Percentiles rank a stretch among this genome's conserved stretches.
These are phyloP conservation scores for Lonicera japonica DNA, from an alignment of 129 eudicot species.

Conservation along the genomic window DNA sequence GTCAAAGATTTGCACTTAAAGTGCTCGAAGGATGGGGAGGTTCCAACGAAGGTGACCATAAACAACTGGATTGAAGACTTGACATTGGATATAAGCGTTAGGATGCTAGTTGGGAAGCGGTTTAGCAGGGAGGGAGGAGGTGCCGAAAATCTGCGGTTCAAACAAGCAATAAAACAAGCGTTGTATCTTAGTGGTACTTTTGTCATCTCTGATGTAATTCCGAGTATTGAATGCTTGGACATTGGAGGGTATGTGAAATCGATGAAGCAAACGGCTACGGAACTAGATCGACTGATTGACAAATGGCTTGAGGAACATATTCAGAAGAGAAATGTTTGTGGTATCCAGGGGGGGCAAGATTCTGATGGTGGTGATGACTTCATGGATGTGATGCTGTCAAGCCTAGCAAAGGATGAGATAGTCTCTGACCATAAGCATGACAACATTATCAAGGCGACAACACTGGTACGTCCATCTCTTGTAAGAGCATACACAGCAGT, in stretches of 20 bases:
- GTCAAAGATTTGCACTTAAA: slow-evolving; percentile 19
- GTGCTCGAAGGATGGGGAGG: slow-evolving; percentile 6
- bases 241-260: slow-evolving; percentile 53
- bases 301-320: slow-evolving; percentile 52
- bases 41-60: slow-evolving; percentile 16
- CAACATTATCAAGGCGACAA: slow-evolving; percentile 54
- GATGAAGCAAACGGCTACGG: slow-evolving; percentile 36
- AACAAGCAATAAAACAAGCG: slow-evolving; percentile 40
- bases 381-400: slow-evolving; percentile 51
- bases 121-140: slow-evolving; percentile 16
- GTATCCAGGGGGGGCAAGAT: no score
- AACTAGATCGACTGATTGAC: slow-evolving; percentile 32
- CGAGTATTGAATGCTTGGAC: slow-evolving; percentile 52
- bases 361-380: slow-evolving; percentile 25
- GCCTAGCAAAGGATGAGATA: slow-evolving; percentile 16
- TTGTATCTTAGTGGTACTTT: slow-evolving; percentile 59
- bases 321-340: slow-evolving; percentile 13
- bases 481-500: no score
- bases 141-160: slow-evolving; percentile 22
- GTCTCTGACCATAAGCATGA: slow-evolving; percentile 19
- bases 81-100: slow-evolving; percentile 32
- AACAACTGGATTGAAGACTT: slow-evolving; percentile 36
- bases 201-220: slow-evolving; percentile 47
- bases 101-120: slow-evolving; percentile 48
- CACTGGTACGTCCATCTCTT: slow-evolving; percentile 25